Base-by-base conservation (phyloP, 305 asterid species). In the Fraxinus paxiana region DNA sequence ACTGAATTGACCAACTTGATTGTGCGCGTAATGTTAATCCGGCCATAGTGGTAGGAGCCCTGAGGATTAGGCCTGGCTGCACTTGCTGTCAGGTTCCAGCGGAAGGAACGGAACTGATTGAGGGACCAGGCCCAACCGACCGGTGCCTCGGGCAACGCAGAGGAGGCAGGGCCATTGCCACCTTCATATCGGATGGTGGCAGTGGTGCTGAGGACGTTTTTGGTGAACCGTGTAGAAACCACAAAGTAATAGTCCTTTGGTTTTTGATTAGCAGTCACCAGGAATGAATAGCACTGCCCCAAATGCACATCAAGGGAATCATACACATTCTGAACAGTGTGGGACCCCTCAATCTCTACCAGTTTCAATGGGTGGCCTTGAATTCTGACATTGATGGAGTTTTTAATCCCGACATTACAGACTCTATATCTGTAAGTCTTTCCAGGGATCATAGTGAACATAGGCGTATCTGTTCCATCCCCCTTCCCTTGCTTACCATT, bases 51-150 rank as follows among this genome's bases (percentile, higher is more conserved):
- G 73, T 87, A 89, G 0, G 88, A 87, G 6, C 92, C 92, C 30
- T 89, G 91, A 0, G 92, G 89, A 15, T 89, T 89, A 63, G 92
- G 92, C 67, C 92, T 81, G 30, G 92, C 89, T 1, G 92, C 90
- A 17, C 90, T 88, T 2, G 90, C 90, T 0, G 90, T 86, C n/a
- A 89, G 41, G 34, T 89, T 89, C 92, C 92, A 87, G 9, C 90
- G 82, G 26, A 87, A 59, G 0, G 92, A 89, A 0, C 84, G 59
- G 85, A 89, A 87, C 77, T 89, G 92, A 84, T 83, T 89, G 71
- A 89, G 46, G 1, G 90, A 89, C 90, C 90, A 87, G 28, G 82
- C 82, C 80, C 79, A 73, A 2, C 85, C 88, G 4, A 26, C 84
- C 0, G 92, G 89, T 0, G 81, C 82, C 6, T 77, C 76, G 0